Percentiles rank a stretch among this genome's conserved stretches.
Evolutionary conservation across 2,329 filamentous ascomycete genomes (phyloP).

Genomic region (Fusarium irregulare): DNA sequence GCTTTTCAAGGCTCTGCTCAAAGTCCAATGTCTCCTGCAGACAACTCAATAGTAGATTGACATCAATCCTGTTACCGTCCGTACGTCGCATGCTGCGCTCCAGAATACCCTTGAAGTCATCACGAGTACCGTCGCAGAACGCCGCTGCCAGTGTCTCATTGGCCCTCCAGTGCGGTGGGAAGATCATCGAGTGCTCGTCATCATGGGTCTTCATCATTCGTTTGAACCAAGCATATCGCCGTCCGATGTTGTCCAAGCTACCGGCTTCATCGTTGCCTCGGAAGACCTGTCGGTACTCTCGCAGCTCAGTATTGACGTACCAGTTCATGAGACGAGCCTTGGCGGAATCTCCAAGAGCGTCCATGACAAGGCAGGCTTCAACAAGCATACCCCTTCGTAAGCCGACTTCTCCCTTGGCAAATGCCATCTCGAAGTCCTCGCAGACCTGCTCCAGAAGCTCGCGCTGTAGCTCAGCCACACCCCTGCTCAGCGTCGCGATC

Average conservation of each 20-base stretch:
- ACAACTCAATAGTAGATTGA: slow-evolving; percentile 88
- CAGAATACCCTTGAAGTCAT: slow-evolving; percentile 94
- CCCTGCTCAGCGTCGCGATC: slow-evolving; percentile 91
- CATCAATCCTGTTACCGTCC: slow-evolving; percentile 84
- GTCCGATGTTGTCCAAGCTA: slow-evolving; percentile 93
- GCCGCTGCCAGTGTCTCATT: slow-evolving; percentile 89
- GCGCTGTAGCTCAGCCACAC: slow-evolving; percentile 91
- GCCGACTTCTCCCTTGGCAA: slow-evolving; percentile 86
- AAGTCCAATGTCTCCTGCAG: slow-evolving; percentile 97
- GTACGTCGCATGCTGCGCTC: slow-evolving; percentile 84
- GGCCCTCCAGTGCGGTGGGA: slow-evolving; percentile 88
- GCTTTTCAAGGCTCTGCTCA: slow-evolving; percentile 88
- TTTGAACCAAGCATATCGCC: slow-evolving; percentile 96
- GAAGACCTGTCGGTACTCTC: slow-evolving; percentile 96
- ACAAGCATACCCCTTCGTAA: slow-evolving; percentile 76
- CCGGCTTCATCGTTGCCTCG: slow-evolving; percentile 96
- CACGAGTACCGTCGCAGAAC: slow-evolving; percentile 94
- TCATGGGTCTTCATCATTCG: slow-evolving; percentile 96
- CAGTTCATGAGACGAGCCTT: slow-evolving; percentile 86
- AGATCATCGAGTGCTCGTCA: slow-evolving; percentile 88
- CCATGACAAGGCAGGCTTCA: slow-evolving; percentile 93
- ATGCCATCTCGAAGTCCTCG: slow-evolving; percentile 96
- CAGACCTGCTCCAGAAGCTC: slow-evolving; percentile 97
- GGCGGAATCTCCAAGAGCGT: slow-evolving; percentile 90
- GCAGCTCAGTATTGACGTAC: slow-evolving; percentile 97